Evolutionary conservation across 768 basidiomycete species (phyloP), one percentile per base, ranked within the genome.

Genomic region (Collybiopsis luxurians): DNA sequence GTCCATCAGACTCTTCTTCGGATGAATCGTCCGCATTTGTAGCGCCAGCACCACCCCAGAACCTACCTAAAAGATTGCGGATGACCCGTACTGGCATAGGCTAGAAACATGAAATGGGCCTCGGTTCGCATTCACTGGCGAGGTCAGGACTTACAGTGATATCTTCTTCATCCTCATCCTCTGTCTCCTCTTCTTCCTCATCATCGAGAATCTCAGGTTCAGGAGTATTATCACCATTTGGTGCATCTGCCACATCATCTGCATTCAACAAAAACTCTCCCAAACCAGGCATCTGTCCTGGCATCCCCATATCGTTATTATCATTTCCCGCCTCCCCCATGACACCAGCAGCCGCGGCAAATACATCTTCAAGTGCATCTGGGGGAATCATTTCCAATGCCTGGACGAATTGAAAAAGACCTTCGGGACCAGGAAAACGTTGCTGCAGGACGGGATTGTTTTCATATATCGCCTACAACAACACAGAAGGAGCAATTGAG

Each of bases 391-490:
- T 78, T 21, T 67, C 81, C 39, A 81, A 72, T 65, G 78, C 69
- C 66, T 85, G 81, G 21, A 80, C 79, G 60, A 89, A 84, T 63
- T 87, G 81, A 21, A 83, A 69, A n/a, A 87, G 69, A 1, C 87
- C 88, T 4, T 42, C 40, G 13, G 40, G 40, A 0, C 83, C 87
- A 0, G 82, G 86, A 56, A 89, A 82, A 59, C 81, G 79, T 31
- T 74, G 75, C 15, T 75, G 77, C 12, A 91, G 68, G 11, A 72
- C 69, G 7, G 83, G 82, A 60, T 83, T 72, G 21, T 77, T 86
- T 54, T 82, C 79, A 58, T 82, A 85, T 56, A 87, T 75, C 11
- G 70, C 82, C 77, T 79, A 53, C 6, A 50, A 23, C 26, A 3
- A 23, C 23, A 19, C 27, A 27, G n/a, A 48, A 34, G n/a, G 40